Conservation (phyloP, 352 stramenopile genomes). For the Pythium aphanidermatum region DNA sequence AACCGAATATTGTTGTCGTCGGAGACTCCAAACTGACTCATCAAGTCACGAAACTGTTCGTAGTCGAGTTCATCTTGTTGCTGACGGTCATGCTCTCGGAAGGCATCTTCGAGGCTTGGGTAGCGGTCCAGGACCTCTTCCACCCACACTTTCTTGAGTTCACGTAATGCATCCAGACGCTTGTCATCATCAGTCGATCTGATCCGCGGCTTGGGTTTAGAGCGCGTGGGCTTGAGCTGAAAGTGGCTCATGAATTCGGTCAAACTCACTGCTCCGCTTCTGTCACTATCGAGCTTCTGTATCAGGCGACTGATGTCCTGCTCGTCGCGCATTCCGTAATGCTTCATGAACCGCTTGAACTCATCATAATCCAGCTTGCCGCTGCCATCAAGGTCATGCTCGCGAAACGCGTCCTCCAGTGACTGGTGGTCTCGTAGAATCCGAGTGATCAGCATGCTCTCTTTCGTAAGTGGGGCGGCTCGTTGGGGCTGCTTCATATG, state of each 20-base stretch:
- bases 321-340: conserved; percentile 34
- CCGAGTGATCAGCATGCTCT: conserved; percentile 16
- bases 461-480: background rate
- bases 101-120: conserved; percentile 37
- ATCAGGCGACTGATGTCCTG: conserved; percentile 33
- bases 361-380: conserved; percentile 41
- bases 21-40: conserved; percentile 45
- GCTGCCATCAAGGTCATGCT: conserved; percentile 32
- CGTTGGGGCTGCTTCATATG: too few relatives aligned
- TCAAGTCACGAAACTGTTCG: conserved; percentile 49
- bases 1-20: conserved; percentile 41
- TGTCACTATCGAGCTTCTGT: conserved; percentile 31
- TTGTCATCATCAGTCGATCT: conserved; percentile 17
- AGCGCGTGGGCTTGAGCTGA: conserved; percentile 5
- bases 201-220: conserved; percentile 3
- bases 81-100: conserved; percentile 33
- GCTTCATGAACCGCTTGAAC: conserved; percentile 45
- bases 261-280: conserved; percentile 33
- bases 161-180: conserved; percentile 23
- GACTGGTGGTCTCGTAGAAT: conserved; percentile 31
- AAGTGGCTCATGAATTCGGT: conserved; percentile 40
- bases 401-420: conserved; percentile 29
- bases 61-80: conserved; percentile 37
- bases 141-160: conserved; percentile 53
- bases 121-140: conserved; percentile 32